These are phyloP conservation scores for Petrea volubilis DNA, from an alignment of 257 asterid genomes.

Conservation along the genomic window DNA sequence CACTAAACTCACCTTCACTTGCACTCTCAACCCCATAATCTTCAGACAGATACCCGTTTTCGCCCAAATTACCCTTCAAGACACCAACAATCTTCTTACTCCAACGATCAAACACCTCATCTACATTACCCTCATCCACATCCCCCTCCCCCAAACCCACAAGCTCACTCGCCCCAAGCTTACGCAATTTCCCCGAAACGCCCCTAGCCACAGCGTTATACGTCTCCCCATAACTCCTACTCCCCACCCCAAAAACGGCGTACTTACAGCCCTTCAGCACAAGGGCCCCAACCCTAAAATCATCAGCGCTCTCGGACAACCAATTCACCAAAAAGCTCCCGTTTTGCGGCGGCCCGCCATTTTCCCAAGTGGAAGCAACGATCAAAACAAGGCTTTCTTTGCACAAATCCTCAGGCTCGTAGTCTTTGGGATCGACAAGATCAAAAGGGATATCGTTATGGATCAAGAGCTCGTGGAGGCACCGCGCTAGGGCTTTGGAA, in stretches of 20 bases:
- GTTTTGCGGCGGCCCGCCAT: constrained; percentile 69
- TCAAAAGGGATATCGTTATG: constrained; percentile 57
- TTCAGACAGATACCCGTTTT: constrained; percentile 23
- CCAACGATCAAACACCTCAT: constrained; percentile 83
- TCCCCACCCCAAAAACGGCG: constrained; percentile 92
- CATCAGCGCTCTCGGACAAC: constrained; percentile 87
- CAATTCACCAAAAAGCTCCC: constrained; percentile 84
- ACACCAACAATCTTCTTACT: constrained; percentile 52
- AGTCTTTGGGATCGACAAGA: constrained; percentile 72
- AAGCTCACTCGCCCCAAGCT: constrained; percentile 78
- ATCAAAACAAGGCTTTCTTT: constrained; percentile 61
- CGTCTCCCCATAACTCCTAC: constrained; percentile 65
- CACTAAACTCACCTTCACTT: constrained; percentile 54
- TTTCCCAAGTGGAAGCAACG: constrained; percentile 92
- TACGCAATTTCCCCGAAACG: constrained; percentile 49
- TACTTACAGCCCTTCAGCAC: constrained; percentile 60
- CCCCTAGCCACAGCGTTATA: constrained; percentile 73
- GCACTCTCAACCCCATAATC: constrained; percentile 39
- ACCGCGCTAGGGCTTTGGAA: constrained; percentile 82
- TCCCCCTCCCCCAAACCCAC: constrained; percentile 73
- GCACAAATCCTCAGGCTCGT: constrained; percentile 87
- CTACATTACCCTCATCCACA: constrained; percentile 66
- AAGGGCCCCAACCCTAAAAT: constrained; percentile 88
- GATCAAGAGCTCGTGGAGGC: constrained; percentile 58
- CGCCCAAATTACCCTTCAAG: constrained; percentile 50